Evolutionary conservation across 306 rosid genomes (phyloP).

Genomic region (Dalbergia cultrata): DNA sequence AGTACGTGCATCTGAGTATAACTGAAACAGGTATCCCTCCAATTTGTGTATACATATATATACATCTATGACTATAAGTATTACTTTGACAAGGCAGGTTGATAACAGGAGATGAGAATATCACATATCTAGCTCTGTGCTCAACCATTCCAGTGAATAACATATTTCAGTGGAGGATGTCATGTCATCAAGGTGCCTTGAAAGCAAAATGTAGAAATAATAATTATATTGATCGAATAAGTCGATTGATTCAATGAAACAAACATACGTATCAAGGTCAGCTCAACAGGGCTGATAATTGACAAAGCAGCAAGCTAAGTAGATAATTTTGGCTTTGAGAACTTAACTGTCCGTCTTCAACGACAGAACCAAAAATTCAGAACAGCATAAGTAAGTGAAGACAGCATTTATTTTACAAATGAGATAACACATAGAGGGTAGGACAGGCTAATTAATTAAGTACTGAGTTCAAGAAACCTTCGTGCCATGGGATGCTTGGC

Average conservation of each 20-base stretch:
- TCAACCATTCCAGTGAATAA: neutral
- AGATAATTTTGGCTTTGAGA: neutral
- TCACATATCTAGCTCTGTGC: no score
- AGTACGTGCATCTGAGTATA: neutral
- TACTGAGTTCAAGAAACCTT: conserved; percentile 83
- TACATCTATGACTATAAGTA: neutral
- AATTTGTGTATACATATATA: neutral
- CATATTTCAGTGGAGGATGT: neutral
- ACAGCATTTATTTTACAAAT: neutral
- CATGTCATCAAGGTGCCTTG: neutral
- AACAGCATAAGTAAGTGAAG: neutral
- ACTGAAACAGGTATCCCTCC: neutral
- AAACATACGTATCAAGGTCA: neutral
- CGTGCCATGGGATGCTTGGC: conserved; percentile 92
- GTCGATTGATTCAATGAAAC: neutral
- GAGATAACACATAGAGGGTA: no score
- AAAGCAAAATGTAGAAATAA: neutral
- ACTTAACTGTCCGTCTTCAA: no score
- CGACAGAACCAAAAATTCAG: neutral
- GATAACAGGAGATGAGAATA: neutral
- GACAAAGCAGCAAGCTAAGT: neutral
- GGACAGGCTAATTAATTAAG: conserved; percentile 32
- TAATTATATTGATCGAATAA: neutral
- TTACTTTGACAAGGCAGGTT: neutral
- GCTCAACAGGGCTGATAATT: neutral